Evolutionary conservation across 148 eudicot species (phyloP).

Genomic region (Camellia granthamiana): DNA sequence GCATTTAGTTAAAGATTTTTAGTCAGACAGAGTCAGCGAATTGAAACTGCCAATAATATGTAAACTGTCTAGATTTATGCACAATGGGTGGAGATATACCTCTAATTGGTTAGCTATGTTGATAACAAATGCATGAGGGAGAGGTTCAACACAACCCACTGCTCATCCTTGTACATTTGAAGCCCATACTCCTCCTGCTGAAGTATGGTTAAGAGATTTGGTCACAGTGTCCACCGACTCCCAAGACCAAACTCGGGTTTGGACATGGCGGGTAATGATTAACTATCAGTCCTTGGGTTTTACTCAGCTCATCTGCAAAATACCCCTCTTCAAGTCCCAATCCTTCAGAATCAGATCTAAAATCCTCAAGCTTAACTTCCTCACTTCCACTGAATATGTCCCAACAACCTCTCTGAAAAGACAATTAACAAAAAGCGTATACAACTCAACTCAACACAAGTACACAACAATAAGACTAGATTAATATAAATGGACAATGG

Average conservation of each 20-base stretch:
- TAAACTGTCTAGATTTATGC: too few relatives aligned
- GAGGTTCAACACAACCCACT: neutral
- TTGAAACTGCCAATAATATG: too few relatives aligned
- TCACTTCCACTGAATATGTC: slow-evolving; percentile 10
- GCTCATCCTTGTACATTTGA: neutral
- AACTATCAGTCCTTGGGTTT: neutral
- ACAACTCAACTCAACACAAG: neutral
- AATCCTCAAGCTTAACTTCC: neutral
- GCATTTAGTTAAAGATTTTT: too few relatives aligned
- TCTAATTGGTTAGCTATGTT: slow-evolving; percentile 19
- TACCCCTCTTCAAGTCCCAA: slow-evolving; percentile 13
- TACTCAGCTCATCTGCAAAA: neutral
- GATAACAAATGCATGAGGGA: slow-evolving; percentile 36
- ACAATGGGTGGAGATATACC: neutral
- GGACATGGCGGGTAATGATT: neutral
- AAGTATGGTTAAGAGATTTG: slow-evolving; percentile 17
- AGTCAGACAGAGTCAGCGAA: too few relatives aligned
- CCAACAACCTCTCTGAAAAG: slow-evolving; percentile 18
- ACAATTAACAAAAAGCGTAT: neutral
- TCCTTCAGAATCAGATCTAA: slow-evolving; percentile 19
- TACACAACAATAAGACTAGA: too few relatives aligned
- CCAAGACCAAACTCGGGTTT: neutral
- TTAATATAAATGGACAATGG: neutral
- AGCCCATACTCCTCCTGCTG: neutral
- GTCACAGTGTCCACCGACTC: neutral